Evolutionary conservation across 2,329 filamentous ascomycete genomes (phyloP), one percentile per base, ranked within the genome.

Genomic region (Talaromyces atroroseus): DNA sequence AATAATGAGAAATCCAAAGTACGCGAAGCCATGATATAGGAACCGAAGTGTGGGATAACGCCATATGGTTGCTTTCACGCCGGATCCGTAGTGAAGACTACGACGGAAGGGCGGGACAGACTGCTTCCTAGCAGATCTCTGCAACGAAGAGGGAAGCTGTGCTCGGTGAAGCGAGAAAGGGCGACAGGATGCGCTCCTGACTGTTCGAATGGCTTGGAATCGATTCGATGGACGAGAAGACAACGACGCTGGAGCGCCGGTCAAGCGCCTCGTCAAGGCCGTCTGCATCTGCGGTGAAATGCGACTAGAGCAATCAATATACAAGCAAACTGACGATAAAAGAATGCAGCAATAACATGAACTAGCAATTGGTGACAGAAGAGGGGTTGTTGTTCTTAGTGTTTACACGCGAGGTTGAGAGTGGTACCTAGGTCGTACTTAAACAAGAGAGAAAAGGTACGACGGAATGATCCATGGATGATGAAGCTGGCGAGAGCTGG

Each of bases 1-100:
- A 7, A 86, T 78, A 38, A 94, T 80, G 50, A 92, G 88, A 58
- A 89, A 85, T 40, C 94, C 94, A 21, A 90, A 73, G 65, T 82
- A 82, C 2, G 88, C 84, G 34, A 91, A 87, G 32, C 82, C 79
- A 63, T 88, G 82, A 68, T 89, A 90, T 47, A 84, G 71, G 65
- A 88, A 84, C 48, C 76, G 76, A 8, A 75, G 60, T 11, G 78
- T 29, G 62, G 73, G 61, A 68, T 70, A 61, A 53, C 66, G 50
- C 53, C 57, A 45, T 12, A 60, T 45, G 12, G 54, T 32, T 51
- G 61, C 57, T 24, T 65, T 38, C 57, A 61, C 49, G 50, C 70
- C 61, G 60, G 69, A 66, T 58, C 69, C 65, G 64, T 67, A 60
- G 62, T 73, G 61, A 63, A 71, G 36, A 29, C 29, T 52, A 40